These are phyloP conservation scores for Cadophora gregata DNA, from an alignment of 2,329 filamentous ascomycete genomes.

Conservation along the genomic window DNA sequence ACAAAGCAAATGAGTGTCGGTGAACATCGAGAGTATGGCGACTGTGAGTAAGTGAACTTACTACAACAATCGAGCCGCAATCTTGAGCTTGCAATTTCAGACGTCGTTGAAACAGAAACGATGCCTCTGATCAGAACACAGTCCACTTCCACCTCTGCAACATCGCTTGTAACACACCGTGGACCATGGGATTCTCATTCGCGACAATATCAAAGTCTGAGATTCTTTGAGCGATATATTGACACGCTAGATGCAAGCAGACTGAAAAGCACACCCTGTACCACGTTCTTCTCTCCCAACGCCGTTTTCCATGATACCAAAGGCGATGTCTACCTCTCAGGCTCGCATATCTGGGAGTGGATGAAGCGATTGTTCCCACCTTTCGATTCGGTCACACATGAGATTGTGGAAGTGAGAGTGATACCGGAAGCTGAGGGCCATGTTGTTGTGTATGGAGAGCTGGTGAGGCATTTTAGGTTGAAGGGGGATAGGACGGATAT, in stretches of 20 bases:
- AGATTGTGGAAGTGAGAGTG: slow-evolving; percentile 22
- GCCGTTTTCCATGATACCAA: slow-evolving; percentile 30
- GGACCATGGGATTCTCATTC: slow-evolving; percentile 94
- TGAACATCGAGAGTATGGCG: neutral
- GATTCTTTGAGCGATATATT: slow-evolving; percentile 28
- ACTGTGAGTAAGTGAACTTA: neutral
- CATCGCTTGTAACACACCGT: slow-evolving; percentile 35
- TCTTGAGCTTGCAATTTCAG: neutral
- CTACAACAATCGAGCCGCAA: neutral
- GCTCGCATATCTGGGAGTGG: slow-evolving; percentile 24
- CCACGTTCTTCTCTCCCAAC: slow-evolving; percentile 21
- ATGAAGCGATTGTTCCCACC: slow-evolving; percentile 18
- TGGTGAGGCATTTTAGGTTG: slow-evolving; percentile 27
- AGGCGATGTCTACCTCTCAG: slow-evolving; percentile 27
- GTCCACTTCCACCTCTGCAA: neutral
- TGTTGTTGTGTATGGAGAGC: slow-evolving; percentile 27
- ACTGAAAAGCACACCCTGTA: slow-evolving; percentile 2
- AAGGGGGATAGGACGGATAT: slow-evolving; percentile 26
- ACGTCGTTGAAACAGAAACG: neutral
- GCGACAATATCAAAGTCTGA: slow-evolving; percentile 73
- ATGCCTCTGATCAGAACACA: neutral
- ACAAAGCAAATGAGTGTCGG: neutral
- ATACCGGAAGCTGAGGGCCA: slow-evolving; percentile 19
- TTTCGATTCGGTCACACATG: slow-evolving; percentile 24
- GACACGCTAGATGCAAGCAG: neutral